A percentile compares a stretch with the other conserved stretches of the same genome.
phyloP scores from a whole-genome alignment of 768 basidiomycete species.

The Boletus bicolor region DNA sequence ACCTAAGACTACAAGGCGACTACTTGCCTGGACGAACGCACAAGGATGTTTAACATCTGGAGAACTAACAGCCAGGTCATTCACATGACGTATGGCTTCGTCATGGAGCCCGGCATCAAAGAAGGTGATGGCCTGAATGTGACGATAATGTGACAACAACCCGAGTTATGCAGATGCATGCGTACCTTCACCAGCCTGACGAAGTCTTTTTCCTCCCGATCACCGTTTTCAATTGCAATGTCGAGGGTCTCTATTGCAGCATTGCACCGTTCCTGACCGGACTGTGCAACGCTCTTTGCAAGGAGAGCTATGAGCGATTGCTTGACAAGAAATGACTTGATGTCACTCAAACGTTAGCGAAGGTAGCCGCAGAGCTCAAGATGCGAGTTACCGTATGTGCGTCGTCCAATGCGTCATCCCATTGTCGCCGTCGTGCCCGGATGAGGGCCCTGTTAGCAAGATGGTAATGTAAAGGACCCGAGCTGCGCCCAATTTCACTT shows the following conservation, averaged over 20 bases:
- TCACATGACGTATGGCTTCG: neutral
- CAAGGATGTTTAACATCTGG: neutral
- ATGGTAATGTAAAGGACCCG: neutral
- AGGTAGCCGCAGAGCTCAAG: neutral
- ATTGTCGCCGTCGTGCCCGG: slow-evolving; percentile 5
- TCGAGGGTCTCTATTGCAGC: slow-evolving; percentile 2
- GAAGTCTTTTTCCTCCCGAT: slow-evolving; percentile 3
- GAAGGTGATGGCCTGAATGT: slow-evolving; percentile 8
- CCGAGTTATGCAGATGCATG: neutral
- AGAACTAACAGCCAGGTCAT: neutral
- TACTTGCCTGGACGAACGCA: slow-evolving; percentile 14
- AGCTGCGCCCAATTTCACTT: slow-evolving; percentile 5
- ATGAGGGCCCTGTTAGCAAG: slow-evolving; percentile 17
- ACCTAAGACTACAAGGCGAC: neutral
- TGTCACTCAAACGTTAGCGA: neutral
- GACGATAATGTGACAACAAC: neutral
- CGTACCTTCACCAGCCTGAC: slow-evolving; percentile 13
- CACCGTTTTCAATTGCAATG: neutral
- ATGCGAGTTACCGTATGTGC: slow-evolving; percentile 4
- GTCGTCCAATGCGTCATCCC: slow-evolving; percentile 13
- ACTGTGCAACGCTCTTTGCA: slow-evolving; percentile 4
- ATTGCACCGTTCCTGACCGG: neutral
- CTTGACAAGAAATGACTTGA: slow-evolving; percentile 7
- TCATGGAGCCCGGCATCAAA: slow-evolving; percentile 3
- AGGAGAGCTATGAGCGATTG: slow-evolving; percentile 10